These are phyloP conservation scores for Erodium maritimum DNA, from an alignment of 345 rosid genomes.

Conservation along the genomic window DNA sequence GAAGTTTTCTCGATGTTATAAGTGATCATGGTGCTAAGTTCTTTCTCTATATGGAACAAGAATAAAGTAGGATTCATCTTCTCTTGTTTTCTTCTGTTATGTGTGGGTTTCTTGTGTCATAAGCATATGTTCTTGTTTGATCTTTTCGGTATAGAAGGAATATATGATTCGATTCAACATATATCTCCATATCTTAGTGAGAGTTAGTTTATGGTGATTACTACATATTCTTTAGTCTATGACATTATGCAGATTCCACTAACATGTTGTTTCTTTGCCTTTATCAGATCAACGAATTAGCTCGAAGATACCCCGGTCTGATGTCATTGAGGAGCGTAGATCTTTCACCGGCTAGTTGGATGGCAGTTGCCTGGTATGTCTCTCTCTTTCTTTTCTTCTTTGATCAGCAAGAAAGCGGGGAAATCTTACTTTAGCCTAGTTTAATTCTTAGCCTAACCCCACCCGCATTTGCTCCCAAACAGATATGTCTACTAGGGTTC, in stretches of 20 bases:
- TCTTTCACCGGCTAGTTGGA: constrained; percentile 99
- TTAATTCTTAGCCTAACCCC: too few relatives aligned
- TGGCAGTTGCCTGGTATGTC: constrained; percentile 89
- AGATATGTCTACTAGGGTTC: too few relatives aligned
- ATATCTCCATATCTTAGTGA: not conserved
- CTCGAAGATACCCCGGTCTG: constrained; percentile 63
- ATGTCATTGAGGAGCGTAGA: constrained; percentile 91
- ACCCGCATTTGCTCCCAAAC: too few relatives aligned
- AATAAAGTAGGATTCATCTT: not conserved
- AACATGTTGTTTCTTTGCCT: constrained; percentile 9
- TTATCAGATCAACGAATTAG: constrained; percentile 68
- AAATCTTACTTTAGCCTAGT: too few relatives aligned
- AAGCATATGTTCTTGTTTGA: too few relatives aligned
- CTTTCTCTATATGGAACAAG: too few relatives aligned
- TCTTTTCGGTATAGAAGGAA: too few relatives aligned
- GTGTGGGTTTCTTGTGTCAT: not conserved
- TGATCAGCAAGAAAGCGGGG: too few relatives aligned
- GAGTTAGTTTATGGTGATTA: too few relatives aligned
- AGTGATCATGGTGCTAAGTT: too few relatives aligned
- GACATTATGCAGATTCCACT: constrained; percentile 9
- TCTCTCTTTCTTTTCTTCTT: constrained; percentile 11
- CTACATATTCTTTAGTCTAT: not conserved
- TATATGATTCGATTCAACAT: not conserved
- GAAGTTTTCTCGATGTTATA: not conserved
- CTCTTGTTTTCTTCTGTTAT: not conserved